Conservation (phyloP, 768 basidiomycete species). For the Boletus fagicola region DNA sequence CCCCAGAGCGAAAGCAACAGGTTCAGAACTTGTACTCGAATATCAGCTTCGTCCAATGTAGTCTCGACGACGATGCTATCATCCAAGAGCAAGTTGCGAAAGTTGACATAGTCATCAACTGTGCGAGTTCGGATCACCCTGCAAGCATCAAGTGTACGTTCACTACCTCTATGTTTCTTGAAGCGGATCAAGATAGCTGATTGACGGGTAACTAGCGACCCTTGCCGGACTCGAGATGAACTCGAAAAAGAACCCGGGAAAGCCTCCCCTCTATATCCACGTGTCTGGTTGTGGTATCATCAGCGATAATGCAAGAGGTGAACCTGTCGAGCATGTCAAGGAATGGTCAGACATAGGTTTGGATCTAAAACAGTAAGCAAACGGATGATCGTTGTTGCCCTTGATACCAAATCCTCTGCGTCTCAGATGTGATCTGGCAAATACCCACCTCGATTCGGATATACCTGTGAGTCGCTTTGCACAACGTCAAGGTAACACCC, state of each 20-base stretch:
- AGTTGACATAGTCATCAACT: conserved; percentile 41
- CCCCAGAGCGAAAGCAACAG: conserved; percentile 29
- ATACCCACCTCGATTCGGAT: conserved; percentile 35
- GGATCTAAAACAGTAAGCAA: conserved; percentile 30
- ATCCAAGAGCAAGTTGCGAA: conserved; percentile 37
- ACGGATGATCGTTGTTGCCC: background rate
- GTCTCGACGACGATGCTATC: conserved; percentile 36
- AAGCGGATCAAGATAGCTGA: background rate
- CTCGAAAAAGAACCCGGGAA: conserved; percentile 35
- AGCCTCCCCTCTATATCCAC: conserved; percentile 44
- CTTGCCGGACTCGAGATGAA: conserved; percentile 39
- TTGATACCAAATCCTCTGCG: background rate
- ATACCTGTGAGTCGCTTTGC: conserved; percentile 23
- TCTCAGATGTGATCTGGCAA: conserved; percentile 28
- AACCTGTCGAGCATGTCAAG: conserved; percentile 32
- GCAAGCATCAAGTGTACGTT: conserved; percentile 33
- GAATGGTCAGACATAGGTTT: conserved; percentile 41
- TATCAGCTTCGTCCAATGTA: conserved; percentile 38
- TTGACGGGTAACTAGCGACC: conserved; percentile 29
- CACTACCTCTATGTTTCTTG: background rate
- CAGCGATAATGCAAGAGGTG: conserved; percentile 42
- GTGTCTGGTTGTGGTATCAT: conserved; percentile 42
- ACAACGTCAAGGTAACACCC: background rate
- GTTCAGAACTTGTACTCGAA: conserved; percentile 35
- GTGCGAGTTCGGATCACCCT: conserved; percentile 41